These are phyloP conservation scores for Fraxinus albicans DNA, from an alignment of 305 asterid genomes.

Conservation along the genomic window DNA sequence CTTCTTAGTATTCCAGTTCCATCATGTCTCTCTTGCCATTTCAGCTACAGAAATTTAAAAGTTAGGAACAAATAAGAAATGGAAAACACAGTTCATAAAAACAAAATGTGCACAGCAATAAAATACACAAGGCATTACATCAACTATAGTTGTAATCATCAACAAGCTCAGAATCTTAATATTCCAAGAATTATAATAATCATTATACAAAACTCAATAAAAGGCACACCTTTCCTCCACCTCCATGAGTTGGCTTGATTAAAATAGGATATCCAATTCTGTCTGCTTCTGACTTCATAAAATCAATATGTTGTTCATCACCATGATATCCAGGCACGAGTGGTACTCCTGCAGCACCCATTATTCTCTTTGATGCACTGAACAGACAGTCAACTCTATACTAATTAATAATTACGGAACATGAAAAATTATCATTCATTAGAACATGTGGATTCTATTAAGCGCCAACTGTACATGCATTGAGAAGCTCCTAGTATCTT, in stretches of 20 bases:
- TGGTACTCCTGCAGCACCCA: slow-evolving; percentile 99
- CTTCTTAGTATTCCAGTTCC: no score
- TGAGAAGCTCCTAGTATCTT: background rate
- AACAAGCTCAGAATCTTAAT: no score
- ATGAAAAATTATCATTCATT: background rate
- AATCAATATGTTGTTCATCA: slow-evolving; percentile 74
- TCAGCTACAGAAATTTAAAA: background rate
- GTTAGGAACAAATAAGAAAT: background rate
- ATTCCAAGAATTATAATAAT: no score
- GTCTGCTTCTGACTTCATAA: slow-evolving; percentile 88
- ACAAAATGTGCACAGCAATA: no score
- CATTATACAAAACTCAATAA: slow-evolving; percentile 15
- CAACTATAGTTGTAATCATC: no score
- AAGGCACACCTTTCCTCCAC: slow-evolving; percentile 86
- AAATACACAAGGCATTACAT: no score
- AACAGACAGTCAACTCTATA: background rate
- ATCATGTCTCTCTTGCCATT: no score
- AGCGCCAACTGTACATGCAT: background rate
- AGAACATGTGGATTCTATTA: background rate
- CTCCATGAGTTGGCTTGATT: slow-evolving; percentile 98
- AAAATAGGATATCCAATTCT: slow-evolving; percentile 90
- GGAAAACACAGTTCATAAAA: background rate
- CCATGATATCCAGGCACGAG: slow-evolving; percentile 99
- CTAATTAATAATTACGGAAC: background rate
- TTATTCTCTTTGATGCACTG: slow-evolving; percentile 97